Evolutionary conservation across 805 yeast species (phyloP).

Genomic region (Hanseniaspora valbyensis): DNA sequence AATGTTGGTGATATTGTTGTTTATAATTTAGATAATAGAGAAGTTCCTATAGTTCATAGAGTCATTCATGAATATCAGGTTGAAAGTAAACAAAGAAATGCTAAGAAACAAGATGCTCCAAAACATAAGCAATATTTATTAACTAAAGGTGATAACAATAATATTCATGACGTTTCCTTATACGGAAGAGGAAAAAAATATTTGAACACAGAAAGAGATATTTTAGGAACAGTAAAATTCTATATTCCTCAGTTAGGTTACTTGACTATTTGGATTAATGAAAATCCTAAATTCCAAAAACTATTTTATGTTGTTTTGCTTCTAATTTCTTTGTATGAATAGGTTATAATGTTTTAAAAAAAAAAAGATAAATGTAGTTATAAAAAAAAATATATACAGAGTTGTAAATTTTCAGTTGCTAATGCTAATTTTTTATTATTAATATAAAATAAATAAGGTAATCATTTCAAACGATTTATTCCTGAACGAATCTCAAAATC

Average conservation of each 20-base stretch:
- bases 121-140: slow-evolving; percentile 52
- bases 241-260: slow-evolving; percentile 86
- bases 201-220: slow-evolving; percentile 62
- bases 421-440: too few species aligned
- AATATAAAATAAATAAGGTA: too few species aligned
- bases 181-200: slow-evolving; percentile 70
- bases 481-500: too few species aligned
- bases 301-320: slow-evolving; percentile 67
- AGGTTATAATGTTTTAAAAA: too few species aligned
- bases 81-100: slow-evolving; percentile 12
- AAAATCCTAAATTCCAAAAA: slow-evolving; percentile 71
- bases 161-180: slow-evolving; percentile 77
- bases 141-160: slow-evolving; percentile 95
- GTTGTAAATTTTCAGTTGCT: too few species aligned
- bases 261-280: slow-evolving; percentile 81
- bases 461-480: too few species aligned
- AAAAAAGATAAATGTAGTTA: too few species aligned
- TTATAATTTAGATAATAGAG: slow-evolving; percentile 65
- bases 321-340: slow-evolving; percentile 47
- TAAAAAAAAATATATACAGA: too few species aligned
- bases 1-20: slow-evolving; percentile 90
- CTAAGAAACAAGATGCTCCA: slow-evolving; percentile 24
- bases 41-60: slow-evolving; percentile 94
- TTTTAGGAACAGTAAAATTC: slow-evolving; percentile 85
- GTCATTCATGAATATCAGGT: slow-evolving; percentile 72